Evolutionary conservation across 2,329 filamentous ascomycete genomes (phyloP), one percentile per base, ranked within the genome.

Genomic region (Hypoxylon sp.): DNA sequence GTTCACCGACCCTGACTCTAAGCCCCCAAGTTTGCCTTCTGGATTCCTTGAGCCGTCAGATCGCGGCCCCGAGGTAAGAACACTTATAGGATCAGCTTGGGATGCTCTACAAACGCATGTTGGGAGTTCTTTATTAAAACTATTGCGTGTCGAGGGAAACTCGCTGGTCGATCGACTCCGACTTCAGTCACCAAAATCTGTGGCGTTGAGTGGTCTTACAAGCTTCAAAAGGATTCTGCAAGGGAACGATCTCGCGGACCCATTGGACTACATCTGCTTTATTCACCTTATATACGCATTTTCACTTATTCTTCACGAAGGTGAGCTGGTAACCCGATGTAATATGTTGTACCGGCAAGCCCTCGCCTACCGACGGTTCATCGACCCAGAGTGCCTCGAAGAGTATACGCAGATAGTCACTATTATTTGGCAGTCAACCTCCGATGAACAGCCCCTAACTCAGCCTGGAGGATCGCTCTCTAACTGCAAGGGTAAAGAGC

Each of bases 261-360:
- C 84, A 3, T 68, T 82, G 26, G 77, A 83, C 26, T 77, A 80
- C 2, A 69, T 87, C 1, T 86, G 83, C 69, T 82, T 86, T 62
- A 71, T 85, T 30, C 84, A 87, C 57, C 65, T 86, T 19, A 75
- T 82, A 22, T 85, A 85, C 65, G 81, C 83, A 11, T 77, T 86
- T 37, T 84, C 80, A 3, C 67, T 84, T 8, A 76, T 83, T 13
- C 69, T 83, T 4, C 78, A 83, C 56, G 80, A 79, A 68, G 76
- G 79, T 52, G 77, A 80, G 28, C 73, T 79, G 4, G 50, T 69
- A 10, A 61, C 59, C 6, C 77, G 76, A 50, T 79, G 76, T 22
- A 74, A 71, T 15, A 72, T 77, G 15, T 73, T 86, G 6, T 87
- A 84, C 65, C 69, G 72, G 1, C 84, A 85, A 69, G 80, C 81